Evolutionary conservation across 2,329 filamentous ascomycete species (phyloP).

Genomic region (Monosporascus sp.): DNA sequence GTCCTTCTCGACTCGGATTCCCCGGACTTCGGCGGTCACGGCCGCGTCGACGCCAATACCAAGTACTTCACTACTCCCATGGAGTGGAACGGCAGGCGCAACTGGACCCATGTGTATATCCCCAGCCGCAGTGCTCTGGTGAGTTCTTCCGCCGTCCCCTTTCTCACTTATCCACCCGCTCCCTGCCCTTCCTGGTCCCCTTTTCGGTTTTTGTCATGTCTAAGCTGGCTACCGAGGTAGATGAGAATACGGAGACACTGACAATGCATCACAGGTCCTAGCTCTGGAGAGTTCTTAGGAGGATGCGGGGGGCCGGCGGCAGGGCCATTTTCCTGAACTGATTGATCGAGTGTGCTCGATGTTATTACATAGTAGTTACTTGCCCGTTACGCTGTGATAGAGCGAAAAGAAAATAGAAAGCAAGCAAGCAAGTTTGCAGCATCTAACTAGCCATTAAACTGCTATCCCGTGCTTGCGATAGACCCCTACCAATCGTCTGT

Average conservation of each 20-base stretch:
- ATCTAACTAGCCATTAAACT: too few species aligned
- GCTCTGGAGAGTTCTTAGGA: conserved; percentile 35
- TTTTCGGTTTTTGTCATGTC: background rate
- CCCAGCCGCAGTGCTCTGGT: conserved; percentile 80
- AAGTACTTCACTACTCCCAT: conserved; percentile 89
- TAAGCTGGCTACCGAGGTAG: background rate
- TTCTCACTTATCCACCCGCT: conserved; percentile 9
- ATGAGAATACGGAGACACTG: background rate
- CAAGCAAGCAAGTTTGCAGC: too few species aligned
- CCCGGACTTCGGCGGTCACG: conserved; percentile 71
- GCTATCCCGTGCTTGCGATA: too few species aligned
- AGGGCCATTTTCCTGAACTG: background rate
- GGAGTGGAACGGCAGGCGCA: conserved; percentile 83
- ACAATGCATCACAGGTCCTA: conserved; percentile 38
- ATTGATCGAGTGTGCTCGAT: background rate
- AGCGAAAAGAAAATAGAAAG: too few species aligned
- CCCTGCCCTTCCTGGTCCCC: background rate
- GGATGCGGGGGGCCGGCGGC: too few species aligned
- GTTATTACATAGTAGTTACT: too few species aligned
- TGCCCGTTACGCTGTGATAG: too few species aligned
- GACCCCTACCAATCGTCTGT: too few species aligned
- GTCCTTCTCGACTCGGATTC: conserved; percentile 80
- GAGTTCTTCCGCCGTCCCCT: conserved; percentile 28
- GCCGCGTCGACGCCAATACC: conserved; percentile 70
- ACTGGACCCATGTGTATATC: conserved; percentile 89